A percentile compares a stretch with the other conserved stretches of the same genome.
phyloP scores from a whole-genome alignment of 1,284 basidiomycete species.

The Coniophora puteana region DNA sequence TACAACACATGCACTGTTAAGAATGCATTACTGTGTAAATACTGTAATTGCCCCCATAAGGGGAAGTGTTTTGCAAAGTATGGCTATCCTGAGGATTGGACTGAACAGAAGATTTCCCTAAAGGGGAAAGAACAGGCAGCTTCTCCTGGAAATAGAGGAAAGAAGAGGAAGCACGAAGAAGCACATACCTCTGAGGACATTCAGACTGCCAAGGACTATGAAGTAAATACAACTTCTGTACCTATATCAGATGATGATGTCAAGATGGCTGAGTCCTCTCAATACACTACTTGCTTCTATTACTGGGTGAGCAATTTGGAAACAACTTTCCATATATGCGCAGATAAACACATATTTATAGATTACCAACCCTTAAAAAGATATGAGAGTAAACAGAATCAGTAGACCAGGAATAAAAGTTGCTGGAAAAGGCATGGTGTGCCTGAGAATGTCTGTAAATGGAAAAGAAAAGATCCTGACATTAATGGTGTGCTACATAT shows the following conservation, averaged over 20 bases:
- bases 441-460: neutral
- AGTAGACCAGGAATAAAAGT: no score
- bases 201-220: neutral
- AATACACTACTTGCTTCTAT: neutral
- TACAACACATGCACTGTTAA: no score
- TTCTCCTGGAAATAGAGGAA: no score
- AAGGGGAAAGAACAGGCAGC: no score
- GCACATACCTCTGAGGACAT: neutral
- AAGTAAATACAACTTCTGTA: neutral
- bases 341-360: neutral
- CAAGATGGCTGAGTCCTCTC: neutral
- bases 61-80: no score
- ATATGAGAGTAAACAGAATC: neutral
- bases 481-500: neutral
- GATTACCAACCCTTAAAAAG: neutral
- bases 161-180: neutral
- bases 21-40: no score
- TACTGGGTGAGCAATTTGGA: neutral
- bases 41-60: no score
- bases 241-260: neutral
- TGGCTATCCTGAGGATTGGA: no score
- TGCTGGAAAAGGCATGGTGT: neutral
- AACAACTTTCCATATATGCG: neutral
- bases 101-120: no score
- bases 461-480: neutral